Evolutionary conservation across 2,329 filamentous ascomycete genomes (phyloP), one percentile per base, ranked within the genome.

Genomic region (Ophiosphaerella herpotricha): DNA sequence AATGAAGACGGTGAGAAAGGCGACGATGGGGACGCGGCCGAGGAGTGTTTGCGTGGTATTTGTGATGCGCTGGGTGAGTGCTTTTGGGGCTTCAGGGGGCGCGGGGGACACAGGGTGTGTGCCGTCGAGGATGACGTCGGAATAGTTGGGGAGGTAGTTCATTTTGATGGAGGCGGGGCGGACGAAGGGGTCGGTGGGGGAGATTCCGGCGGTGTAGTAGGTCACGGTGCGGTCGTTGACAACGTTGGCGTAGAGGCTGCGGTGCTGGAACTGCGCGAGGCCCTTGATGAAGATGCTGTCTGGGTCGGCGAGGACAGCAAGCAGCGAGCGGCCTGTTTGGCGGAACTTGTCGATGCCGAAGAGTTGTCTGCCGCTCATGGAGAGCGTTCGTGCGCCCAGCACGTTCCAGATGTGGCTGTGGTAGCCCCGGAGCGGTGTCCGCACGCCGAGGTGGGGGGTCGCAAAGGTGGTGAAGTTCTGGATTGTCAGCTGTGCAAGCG

Each of bases 391-490:
- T 1, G 91, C 87, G 38, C 91, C 93, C 3, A 97, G 72, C n/a
- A 88, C 82, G 68, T 97, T 97, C 85, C 75, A 80, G 8, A 78
- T 54, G n/a, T 77, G 70, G 50, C 73, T 74, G 44, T 73, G 63
- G 16, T 73, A 74, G 23, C 78, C 77, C 37, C 67, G 54, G 13
- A 75, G 65, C 2, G 77, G 78, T 0, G 77, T 75, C 13, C 78
- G 70, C 5, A 78, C 75, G 11, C 78, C 78, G 80, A 97, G 49
- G 88, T 76, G 67, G 81, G 83, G 93, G 29, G 89, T 87, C 5
- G 89, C 93, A 74, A 97, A 97, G 1, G 92, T 96, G 2, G 88
- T 90, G 74, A 97, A 97, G 78, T 96, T 97, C 83, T 88, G n/a
- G 1, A 7, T 2, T 14, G 46, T 69, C 43, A 68, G 55, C 24